Evolutionary conservation across 2,329 filamentous ascomycete species (phyloP), one percentile per base, ranked within the genome.

Genomic region (Pseudocercospora pini-densiflorae): DNA sequence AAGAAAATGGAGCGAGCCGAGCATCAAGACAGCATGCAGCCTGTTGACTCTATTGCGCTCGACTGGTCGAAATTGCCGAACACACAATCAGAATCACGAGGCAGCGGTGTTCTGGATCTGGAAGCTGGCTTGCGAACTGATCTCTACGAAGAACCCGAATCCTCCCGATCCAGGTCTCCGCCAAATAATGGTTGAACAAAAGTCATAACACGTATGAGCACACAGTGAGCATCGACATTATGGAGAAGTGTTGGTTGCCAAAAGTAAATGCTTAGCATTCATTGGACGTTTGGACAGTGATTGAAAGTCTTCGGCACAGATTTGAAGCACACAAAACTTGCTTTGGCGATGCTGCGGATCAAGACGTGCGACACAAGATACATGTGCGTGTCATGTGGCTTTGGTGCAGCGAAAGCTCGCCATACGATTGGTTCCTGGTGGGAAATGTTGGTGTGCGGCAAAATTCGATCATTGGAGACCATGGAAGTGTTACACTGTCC

Each of bases 101-200:
- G 62, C 27, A 62, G 63, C 49, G 72, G 71, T 36, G 59, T 70
- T 40, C 55, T 75, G 23, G 73, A 74, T 58, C 63, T 75, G 12
- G 73, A 74, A 62, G 67, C 72, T 5, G 73, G 72, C 3, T 61
- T 75, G 53, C 67, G 69, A 7, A 68, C 71, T 64, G 67, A 70
- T 27, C 51, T 55, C 14, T 19, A 27, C 24, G 27, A 40, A 21
- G 21, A 16, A 61, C 33, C 58, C 40, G 61, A 64, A 45, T 49
- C 53, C 21, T 64, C 58, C 14, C 29, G 33, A 47, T 63, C 64
- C 21, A 63, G 60, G 43, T 63, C 55, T 51, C 49, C 31, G 33
- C 45, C 54, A 21, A 61, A 49, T 43, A 59, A n/a, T 27, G 51
- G 51, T n/a, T 55, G 51, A 55, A 6, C 51, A 33, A 24, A 31